Percentiles rank a stretch among this genome's conserved stretches.
phyloP scores from a whole-genome alignment of 2,329 filamentous ascomycete genomes.

The Zopfia rhizophila region DNA sequence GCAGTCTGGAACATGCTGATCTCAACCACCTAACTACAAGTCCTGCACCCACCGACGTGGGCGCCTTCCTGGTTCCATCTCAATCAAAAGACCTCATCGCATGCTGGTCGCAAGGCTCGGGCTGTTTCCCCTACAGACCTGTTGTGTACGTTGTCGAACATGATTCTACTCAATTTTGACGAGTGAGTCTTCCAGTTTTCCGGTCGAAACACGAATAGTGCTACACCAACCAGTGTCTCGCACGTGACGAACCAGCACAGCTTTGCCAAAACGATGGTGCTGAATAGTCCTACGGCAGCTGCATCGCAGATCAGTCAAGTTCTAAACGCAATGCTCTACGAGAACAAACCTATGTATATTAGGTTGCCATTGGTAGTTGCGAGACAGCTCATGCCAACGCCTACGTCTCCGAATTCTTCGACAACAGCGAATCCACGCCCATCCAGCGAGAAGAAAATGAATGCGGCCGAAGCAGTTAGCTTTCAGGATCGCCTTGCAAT shows the following conservation, averaged over 20 bases:
- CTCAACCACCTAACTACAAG: not conserved
- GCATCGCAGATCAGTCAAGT: slow-evolving; percentile 19
- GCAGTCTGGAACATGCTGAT: slow-evolving; percentile 10
- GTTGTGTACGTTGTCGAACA: slow-evolving; percentile 19
- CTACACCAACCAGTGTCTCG: too few relatives aligned
- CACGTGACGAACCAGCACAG: slow-evolving; percentile 3
- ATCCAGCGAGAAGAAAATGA: too few relatives aligned
- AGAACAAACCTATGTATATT: slow-evolving; percentile 23
- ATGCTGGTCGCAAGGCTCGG: slow-evolving; percentile 10
- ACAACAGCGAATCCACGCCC: too few relatives aligned
- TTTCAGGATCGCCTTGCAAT: too few relatives aligned
- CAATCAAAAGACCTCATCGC: slow-evolving; percentile 9
- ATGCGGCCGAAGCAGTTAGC: too few relatives aligned
- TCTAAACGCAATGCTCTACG: slow-evolving; percentile 18
- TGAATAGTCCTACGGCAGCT: slow-evolving; percentile 16
- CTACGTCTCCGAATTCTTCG: too few relatives aligned
- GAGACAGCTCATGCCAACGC: slow-evolving; percentile 4
- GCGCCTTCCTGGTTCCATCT: slow-evolving; percentile 18
- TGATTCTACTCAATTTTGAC: slow-evolving; percentile 11
- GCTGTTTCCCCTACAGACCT: slow-evolving; percentile 6
- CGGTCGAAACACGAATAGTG: too few relatives aligned
- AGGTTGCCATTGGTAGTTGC: slow-evolving; percentile 16
- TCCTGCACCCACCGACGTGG: slow-evolving; percentile 13
- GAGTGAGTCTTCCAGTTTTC: slow-evolving; percentile 8
- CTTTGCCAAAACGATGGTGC: slow-evolving; percentile 15